Conservation (phyloP, 306 rosid genomes). For the Calophaca sinica region DNA sequence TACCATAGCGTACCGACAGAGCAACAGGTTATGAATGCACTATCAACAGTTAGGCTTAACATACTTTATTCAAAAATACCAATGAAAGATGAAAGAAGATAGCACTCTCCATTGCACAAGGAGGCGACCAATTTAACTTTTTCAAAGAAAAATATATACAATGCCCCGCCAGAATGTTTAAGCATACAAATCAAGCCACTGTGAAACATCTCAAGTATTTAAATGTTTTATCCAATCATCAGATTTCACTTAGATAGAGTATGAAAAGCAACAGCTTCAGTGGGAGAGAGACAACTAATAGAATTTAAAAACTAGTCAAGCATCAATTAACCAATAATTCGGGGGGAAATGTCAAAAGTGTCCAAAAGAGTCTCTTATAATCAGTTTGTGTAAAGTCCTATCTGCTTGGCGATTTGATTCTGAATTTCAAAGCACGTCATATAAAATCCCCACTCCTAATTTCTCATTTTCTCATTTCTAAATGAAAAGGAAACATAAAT, state of each 20-base stretch:
- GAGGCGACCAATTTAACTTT: conserved; percentile 24
- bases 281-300: conserved; percentile 7
- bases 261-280: conserved; percentile 8
- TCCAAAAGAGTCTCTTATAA: not conserved
- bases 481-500: not conserved
- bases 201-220: conserved; percentile 6
- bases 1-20: conserved; percentile 28
- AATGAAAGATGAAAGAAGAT: conserved; percentile 25
- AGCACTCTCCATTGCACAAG: conserved; percentile 1
- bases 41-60: not conserved
- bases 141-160: not conserved
- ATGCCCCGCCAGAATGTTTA: not conserved
- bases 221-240: conserved; percentile 8
- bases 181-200: conserved; percentile 7
- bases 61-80: conserved; percentile 25
- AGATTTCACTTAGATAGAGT: not conserved
- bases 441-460: conserved; percentile 5
- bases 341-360: not conserved
- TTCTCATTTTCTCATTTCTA: conserved; percentile 30
- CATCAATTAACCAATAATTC: not conserved
- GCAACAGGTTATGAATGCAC: conserved; percentile 20
- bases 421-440: conserved; percentile 18
- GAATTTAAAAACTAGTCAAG: conserved; percentile 24
- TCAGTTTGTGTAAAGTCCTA: not conserved
- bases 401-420: not conserved